Percentiles rank a stretch among this genome's conserved stretches.
Evolutionary conservation across 495 filamentous ascomycete genomes (phyloP).

Genomic region (Trichoderma virens): DNA sequence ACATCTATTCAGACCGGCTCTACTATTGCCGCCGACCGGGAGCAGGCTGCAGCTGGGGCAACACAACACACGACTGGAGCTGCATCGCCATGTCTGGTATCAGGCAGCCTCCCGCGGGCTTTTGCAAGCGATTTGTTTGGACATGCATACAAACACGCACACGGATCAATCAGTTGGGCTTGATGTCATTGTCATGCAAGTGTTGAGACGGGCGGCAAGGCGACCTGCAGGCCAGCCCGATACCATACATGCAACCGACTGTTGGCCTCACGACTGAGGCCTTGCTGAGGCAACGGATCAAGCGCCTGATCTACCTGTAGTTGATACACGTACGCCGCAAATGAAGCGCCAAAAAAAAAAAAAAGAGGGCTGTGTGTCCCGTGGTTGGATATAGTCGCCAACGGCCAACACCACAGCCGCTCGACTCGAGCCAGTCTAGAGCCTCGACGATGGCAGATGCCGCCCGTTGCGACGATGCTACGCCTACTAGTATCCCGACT

Average conservation of each 20-base stretch:
- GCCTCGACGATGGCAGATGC: not conserved
- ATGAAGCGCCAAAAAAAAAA: too few relatives aligned
- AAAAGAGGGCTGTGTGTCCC: too few relatives aligned
- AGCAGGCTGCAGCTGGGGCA: not conserved
- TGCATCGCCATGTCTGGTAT: not conserved
- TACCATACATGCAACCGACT: not conserved
- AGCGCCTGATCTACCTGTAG: not conserved
- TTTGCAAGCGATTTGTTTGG: not conserved
- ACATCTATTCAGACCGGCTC: not conserved
- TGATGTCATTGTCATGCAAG: conserved; percentile 1
- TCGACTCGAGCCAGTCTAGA: too few relatives aligned
- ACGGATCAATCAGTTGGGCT: too few relatives aligned
- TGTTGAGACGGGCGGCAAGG: not conserved
- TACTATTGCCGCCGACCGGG: not conserved
- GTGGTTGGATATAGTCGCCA: too few relatives aligned
- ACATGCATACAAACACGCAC: too few relatives aligned
- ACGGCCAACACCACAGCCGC: too few relatives aligned
- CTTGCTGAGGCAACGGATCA: not conserved
- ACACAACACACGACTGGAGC: not conserved
- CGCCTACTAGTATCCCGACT: not conserved
- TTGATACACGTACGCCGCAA: too few relatives aligned
- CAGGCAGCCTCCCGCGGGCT: not conserved
- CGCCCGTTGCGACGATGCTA: not conserved
- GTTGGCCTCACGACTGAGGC: not conserved
- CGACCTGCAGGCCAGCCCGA: not conserved